These are phyloP conservation scores for Tagetes patula DNA, from an alignment of 129 eudicot genomes.

Conservation along the genomic window DNA sequence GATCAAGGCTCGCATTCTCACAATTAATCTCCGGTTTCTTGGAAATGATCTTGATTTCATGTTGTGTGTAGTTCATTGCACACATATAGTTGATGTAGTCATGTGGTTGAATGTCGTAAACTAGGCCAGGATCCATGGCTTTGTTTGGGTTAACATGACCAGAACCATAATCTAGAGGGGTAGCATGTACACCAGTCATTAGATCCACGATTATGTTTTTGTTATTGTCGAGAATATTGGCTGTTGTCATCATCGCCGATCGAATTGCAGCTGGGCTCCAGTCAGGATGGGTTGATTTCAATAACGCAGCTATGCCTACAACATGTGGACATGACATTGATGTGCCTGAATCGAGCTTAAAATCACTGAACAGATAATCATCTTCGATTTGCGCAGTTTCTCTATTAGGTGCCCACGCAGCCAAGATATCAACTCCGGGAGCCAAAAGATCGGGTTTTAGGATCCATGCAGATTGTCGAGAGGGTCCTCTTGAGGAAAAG, in stretches of 20 bases:
- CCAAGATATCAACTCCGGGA: slow-evolving; percentile 44
- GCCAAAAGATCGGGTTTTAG: slow-evolving; percentile 50
- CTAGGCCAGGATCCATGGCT: slow-evolving; percentile 50
- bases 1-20: slow-evolving; percentile 37
- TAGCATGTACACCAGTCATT: slow-evolving; percentile 22
- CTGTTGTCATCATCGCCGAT: slow-evolving; percentile 53
- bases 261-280: slow-evolving; percentile 51
- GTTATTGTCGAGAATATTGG: slow-evolving; percentile 30
- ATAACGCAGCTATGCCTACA: slow-evolving; percentile 42
- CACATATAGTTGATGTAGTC: slow-evolving; percentile 44
- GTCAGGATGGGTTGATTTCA: slow-evolving; percentile 41
- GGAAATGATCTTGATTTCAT: slow-evolving; percentile 32
- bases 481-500: slow-evolving; percentile 52
- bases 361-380: slow-evolving; percentile 35
- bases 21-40: slow-evolving; percentile 27
- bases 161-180: slow-evolving; percentile 41
- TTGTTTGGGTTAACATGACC: slow-evolving; percentile 47
- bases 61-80: slow-evolving; percentile 40
- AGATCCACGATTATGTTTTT: slow-evolving; percentile 30
- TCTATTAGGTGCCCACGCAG: slow-evolving; percentile 46
- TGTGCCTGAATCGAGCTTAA: slow-evolving; percentile 32
- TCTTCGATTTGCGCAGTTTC: slow-evolving; percentile 29
- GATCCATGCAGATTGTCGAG: slow-evolving; percentile 36
- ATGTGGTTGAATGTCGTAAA: slow-evolving; percentile 37
- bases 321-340: slow-evolving; percentile 50